These are phyloP conservation scores for Rhodotorula glutinis DNA, from an alignment of 1,284 basidiomycete genomes.

Conservation along the genomic window DNA sequence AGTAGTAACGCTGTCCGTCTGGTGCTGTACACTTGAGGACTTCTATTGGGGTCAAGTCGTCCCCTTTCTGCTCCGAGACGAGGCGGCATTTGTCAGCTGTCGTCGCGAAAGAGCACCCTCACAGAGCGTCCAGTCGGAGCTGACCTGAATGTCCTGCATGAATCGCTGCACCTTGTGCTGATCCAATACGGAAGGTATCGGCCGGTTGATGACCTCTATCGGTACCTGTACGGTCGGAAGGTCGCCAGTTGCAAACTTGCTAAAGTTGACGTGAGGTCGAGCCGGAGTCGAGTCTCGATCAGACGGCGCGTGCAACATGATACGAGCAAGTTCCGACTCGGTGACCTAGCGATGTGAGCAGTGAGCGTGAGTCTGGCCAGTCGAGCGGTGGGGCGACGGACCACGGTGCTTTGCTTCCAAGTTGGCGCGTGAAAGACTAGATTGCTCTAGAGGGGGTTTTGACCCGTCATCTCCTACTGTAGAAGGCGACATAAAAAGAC, in stretches of 20 bases:
- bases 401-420: too few relatives aligned
- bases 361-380: too few relatives aligned
- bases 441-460: too few relatives aligned
- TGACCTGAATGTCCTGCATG: constrained; percentile 51
- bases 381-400: too few relatives aligned
- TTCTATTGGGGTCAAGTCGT: constrained; percentile 51
- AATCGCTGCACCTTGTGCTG: constrained; percentile 50
- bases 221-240: constrained; percentile 43
- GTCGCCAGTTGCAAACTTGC: constrained; percentile 21
- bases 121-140: constrained; percentile 10
- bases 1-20: constrained; percentile 48
- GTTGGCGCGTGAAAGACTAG: too few relatives aligned
- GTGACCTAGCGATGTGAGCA: too few relatives aligned
- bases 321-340: too few relatives aligned
- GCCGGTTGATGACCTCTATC: constrained; percentile 50
- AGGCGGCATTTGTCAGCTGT: background rate
- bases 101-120: too few relatives aligned
- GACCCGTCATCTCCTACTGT: too few relatives aligned
- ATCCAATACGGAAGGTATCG: constrained; percentile 49
- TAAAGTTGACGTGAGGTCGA: constrained; percentile 19
- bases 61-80: constrained; percentile 44
- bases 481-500: too few relatives aligned
- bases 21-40: constrained; percentile 46
- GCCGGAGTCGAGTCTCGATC: background rate
- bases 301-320: background rate